Conservation (phyloP, 176 grass and related monocot genomes). For the Miscanthus lutarioriparius region DNA sequence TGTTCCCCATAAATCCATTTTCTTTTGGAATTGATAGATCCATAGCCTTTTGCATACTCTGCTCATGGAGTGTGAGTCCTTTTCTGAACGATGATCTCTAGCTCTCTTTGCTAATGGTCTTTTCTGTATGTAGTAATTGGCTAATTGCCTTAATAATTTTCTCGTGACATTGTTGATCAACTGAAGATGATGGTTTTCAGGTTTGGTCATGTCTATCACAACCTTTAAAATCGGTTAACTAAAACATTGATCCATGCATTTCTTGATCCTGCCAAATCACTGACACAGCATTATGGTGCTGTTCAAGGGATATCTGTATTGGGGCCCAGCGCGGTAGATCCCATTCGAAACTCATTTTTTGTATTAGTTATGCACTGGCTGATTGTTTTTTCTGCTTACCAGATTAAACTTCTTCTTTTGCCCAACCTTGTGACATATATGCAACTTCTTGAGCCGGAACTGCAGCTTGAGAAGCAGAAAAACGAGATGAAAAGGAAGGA, state of each 20-base stretch:
- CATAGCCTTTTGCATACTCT: constrained; percentile 10
- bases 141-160: background rate
- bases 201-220: constrained; percentile 88
- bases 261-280: constrained; percentile 85
- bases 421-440: constrained; percentile 87
- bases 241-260: constrained; percentile 81
- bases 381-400: constrained; percentile 25
- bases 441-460: constrained; percentile 81
- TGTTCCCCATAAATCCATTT: background rate
- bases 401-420: constrained; percentile 65
- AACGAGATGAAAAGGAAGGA: constrained; percentile 96
- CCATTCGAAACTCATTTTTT: constrained; percentile 13
- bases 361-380: constrained; percentile 1
- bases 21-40: background rate
- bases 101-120: background rate
- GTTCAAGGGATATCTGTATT: constrained; percentile 89
- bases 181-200: constrained; percentile 31
- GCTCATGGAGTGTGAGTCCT: background rate
- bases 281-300: constrained; percentile 97
- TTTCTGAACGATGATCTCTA: background rate
- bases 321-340: constrained; percentile 64
- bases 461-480: constrained; percentile 90
- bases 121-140: background rate
- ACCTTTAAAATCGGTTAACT: constrained; percentile 73
- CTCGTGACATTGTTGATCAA: constrained; percentile 17